Evolutionary conservation across 2,329 filamentous ascomycete species (phyloP), one percentile per base, ranked within the genome.

Genomic region (Fusarium nanum): DNA sequence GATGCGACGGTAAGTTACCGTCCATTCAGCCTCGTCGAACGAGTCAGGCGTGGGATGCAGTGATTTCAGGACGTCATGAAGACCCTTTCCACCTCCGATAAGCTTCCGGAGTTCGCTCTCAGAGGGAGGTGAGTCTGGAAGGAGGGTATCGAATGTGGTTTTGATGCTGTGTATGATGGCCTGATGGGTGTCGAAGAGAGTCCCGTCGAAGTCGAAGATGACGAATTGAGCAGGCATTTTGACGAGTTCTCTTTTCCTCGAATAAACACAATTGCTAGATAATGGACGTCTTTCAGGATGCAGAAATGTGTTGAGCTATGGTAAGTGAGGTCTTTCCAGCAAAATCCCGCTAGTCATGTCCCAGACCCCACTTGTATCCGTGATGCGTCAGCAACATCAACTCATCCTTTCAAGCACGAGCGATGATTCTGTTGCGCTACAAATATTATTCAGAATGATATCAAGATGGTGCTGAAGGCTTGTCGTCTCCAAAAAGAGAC

Each of bases 81-180:
- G 44, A 3, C 60, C 59, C 28, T 41, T 16, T 1, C 60, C 58
- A 20, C 28, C 23, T 0, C 44, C 28, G 0, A 64, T 64, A 4
- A 56, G 13, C 28, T 49, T 64, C 20, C 32, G 30, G 1, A 56
- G 18, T 2, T 56, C 49, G 4, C 14, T 28, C 5, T 56, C 44
- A 4, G 18, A 9, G 4, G 49, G 59, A 1, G 30, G n/a, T 3
- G 49, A 64, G 5, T 12, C 22, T 3, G 49, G 60, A 0, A 64
- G 44, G 0, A 64, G 34, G 0, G 12, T n/a, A 4, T 57, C 37
- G 7, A 64, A 64, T 1, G 60, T 48, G 20, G 37, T 23, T 22
- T 32, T 64, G 28, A 64, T 64, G 30, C 58, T 64, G 12, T 63
- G 58, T 9, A 40, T 49, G 11, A 64, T 64, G 20, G 58, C 60